phyloP scores from a whole-genome alignment of 371 early-diverging fungal species.

The Apophysomyces elegans region DNA sequence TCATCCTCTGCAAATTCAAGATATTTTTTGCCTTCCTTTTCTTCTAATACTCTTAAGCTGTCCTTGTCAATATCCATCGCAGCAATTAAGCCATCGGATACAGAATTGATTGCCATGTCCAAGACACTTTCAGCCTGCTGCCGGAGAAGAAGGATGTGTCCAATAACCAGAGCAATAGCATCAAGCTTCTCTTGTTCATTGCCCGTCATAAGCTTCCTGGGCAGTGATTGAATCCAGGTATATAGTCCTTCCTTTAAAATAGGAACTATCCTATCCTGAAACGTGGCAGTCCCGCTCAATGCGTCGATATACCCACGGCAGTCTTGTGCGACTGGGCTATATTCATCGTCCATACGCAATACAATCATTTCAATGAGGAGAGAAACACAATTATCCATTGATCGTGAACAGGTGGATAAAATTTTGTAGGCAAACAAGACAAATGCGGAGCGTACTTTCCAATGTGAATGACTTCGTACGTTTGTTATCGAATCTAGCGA shows the following conservation, averaged over 20 bases:
- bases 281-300: constrained; percentile 15
- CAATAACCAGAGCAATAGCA: constrained; percentile 45
- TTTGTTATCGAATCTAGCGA: constrained; percentile 35
- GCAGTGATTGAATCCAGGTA: constrained; percentile 41
- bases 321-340: constrained; percentile 35
- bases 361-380: constrained; percentile 52
- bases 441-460: constrained; percentile 49
- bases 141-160: constrained; percentile 47
- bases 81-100: constrained; percentile 49
- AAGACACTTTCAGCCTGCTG: constrained; percentile 41
- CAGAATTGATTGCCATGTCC: constrained; percentile 27
- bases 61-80: constrained; percentile 50
- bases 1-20: constrained; percentile 30
- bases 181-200: constrained; percentile 49
- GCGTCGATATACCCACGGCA: constrained; percentile 31
- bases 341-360: constrained; percentile 51
- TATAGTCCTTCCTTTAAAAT: constrained; percentile 52
- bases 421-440: constrained; percentile 43
- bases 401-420: constrained; percentile 37
- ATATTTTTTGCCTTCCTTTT: constrained; percentile 21
- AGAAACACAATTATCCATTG: constrained; percentile 45
- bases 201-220: constrained; percentile 44
- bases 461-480: constrained; percentile 45
- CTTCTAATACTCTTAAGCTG: constrained; percentile 46
- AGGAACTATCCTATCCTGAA: constrained; percentile 32